Base-by-base conservation (phyloP, 805 yeast genomes). In the Barnettozyma californica region DNA sequence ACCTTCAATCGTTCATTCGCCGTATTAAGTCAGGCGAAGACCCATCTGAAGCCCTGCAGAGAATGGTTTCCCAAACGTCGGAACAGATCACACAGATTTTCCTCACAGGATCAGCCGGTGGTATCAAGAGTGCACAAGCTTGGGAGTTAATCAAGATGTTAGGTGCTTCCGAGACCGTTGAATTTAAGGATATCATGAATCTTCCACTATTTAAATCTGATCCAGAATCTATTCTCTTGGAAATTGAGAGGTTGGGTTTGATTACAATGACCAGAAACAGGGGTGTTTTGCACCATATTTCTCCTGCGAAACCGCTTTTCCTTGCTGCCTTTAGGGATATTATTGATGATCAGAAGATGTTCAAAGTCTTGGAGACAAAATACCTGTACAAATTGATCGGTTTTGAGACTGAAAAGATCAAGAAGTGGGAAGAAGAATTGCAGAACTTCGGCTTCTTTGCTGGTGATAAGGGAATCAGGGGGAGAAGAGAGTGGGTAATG, bases 31-130 rank as follows among this genome's bases (percentile, higher is more conserved):
- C 92, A 1, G 99, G 99, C 7, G 99, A 94, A 62, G 63, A 78
- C 8, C 95, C 96, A 2, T 58, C 68, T 9, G 84, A 77, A 45
- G 97, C 98, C 0, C 68, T 89, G 40, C 67, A 75, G 2, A 91
- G 88, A 54, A 87, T 94, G 84, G 77, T 89, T 5, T 75, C 74
- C 23, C 97, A 90, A 65, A 83, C 96, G 0, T 82, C 92, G 5
- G 91, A 88, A 58, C 97, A 92, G 62, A 78, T 92, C 18, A 80
- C 92, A 2, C 96, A 92, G 47, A 81, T 87, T 59, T 90, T 83
- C 65, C 59, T 81, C 44, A 72, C 79, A 43, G 73, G 68, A 39
- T 69, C 70, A 18, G 76, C 69, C 11, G 14, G 33, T 33, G 78
- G 79, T 13, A 80, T 91, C 74, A 76, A 78, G 23, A 69, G 84